These are phyloP conservation scores for Sisymbrium altissimum DNA, from an alignment of 345 rosid genomes.

Conservation along the genomic window DNA sequence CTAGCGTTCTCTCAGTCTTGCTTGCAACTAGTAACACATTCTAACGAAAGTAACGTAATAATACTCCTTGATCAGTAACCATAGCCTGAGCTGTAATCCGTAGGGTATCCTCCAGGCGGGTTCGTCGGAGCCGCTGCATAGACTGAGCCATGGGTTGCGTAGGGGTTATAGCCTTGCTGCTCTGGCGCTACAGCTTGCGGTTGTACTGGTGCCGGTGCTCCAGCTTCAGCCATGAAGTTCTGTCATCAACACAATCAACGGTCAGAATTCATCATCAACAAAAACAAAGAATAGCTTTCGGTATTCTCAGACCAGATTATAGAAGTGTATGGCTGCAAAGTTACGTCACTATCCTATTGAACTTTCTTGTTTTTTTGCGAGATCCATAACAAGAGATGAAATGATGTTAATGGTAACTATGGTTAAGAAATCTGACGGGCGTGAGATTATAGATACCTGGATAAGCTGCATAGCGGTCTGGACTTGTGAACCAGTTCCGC, in stretches of 20 bases:
- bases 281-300: background rate
- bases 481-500: slow-evolving; percentile 92
- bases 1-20: slow-evolving; percentile 28
- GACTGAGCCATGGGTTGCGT: slow-evolving; percentile 71
- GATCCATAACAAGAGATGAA: background rate
- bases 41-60: background rate
- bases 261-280: background rate
- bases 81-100: slow-evolving; percentile 67
- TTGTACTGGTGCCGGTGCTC: slow-evolving; percentile 55
- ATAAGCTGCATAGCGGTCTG: slow-evolving; percentile 98
- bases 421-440: background rate
- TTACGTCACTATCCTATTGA: background rate
- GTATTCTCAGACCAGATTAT: background rate
- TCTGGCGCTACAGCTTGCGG: slow-evolving; percentile 44
- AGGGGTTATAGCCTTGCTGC: slow-evolving; percentile 90
- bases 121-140: slow-evolving; percentile 81
- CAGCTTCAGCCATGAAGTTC: slow-evolving; percentile 99
- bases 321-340: background rate
- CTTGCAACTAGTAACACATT: slow-evolving; percentile 19
- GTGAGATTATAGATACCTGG: slow-evolving; percentile 47
- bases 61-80: slow-evolving; percentile 48
- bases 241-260: slow-evolving; percentile 37
- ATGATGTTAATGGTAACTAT: background rate
- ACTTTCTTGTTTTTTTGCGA: background rate
- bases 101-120: slow-evolving; percentile 71